Conservation (phyloP, 2,329 filamentous ascomycete species). For the Neoascochyta sp. region DNA sequence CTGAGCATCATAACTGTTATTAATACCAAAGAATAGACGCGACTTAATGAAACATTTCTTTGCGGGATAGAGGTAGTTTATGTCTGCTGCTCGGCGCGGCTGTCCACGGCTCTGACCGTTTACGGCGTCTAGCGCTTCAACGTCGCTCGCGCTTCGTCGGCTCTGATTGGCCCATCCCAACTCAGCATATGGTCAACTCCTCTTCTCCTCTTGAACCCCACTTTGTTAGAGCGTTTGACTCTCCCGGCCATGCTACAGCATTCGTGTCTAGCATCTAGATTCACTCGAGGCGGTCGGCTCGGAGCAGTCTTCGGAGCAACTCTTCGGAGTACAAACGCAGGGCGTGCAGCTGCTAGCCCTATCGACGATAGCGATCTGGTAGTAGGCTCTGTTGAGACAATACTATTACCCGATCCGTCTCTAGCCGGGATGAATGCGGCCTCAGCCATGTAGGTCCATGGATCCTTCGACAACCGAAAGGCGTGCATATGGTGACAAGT, state of each 20-base stretch:
- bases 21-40: conserved; percentile 13
- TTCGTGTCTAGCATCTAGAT: no score
- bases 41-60: not conserved
- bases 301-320: no score
- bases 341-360: conserved; percentile 9
- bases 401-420: conserved; percentile 31
- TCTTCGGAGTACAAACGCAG: conserved; percentile 14
- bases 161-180: no score
- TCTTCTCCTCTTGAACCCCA: no score
- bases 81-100: conserved; percentile 11
- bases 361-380: no score
- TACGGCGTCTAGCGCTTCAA: conserved; percentile 5
- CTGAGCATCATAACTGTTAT: conserved; percentile 7
- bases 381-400: no score
- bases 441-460: conserved; percentile 16
- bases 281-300: no score
- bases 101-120: conserved; percentile 10
- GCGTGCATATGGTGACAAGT: conserved; percentile 9
- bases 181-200: no score
- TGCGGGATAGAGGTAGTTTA: conserved; percentile 10
- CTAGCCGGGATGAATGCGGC: conserved; percentile 29
- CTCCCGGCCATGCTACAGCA: no score
- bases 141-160: no score
- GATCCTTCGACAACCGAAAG: conserved; percentile 18
- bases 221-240: no score